Percentiles rank a stretch among this genome's conserved stretches.
phyloP scores from a whole-genome alignment of 352 stramenopile genomes.

The Globisporangium carolinianum region DNA sequence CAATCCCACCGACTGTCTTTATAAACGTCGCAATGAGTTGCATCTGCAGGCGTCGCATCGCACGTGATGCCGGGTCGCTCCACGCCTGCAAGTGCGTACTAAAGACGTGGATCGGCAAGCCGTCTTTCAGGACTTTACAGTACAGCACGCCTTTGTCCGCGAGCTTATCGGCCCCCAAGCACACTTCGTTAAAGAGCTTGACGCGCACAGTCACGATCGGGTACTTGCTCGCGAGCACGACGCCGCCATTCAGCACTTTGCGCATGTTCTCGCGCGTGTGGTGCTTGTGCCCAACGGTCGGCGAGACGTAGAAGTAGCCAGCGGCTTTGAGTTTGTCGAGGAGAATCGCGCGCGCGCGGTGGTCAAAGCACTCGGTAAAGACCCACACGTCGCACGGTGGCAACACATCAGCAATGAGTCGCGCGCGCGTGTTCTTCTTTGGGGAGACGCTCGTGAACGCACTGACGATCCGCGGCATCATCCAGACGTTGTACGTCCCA shows the following conservation, averaged over 20 bases:
- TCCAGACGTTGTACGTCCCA: slow-evolving; percentile 81
- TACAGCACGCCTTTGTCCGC: slow-evolving; percentile 78
- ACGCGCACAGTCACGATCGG: slow-evolving; percentile 66
- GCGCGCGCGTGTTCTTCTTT: slow-evolving; percentile 72
- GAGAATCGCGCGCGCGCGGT: slow-evolving; percentile 54
- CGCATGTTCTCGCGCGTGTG: slow-evolving; percentile 55
- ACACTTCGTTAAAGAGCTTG: slow-evolving; percentile 63
- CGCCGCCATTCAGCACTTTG: slow-evolving; percentile 67
- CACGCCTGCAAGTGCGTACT: slow-evolving; percentile 71
- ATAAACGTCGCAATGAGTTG: slow-evolving; percentile 54
- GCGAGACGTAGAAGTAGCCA: slow-evolving; percentile 70
- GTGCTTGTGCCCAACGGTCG: slow-evolving; percentile 63
- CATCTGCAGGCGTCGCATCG: slow-evolving; percentile 62
- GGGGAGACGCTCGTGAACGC: slow-evolving; percentile 61
- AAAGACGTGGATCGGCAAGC: slow-evolving; percentile 66
- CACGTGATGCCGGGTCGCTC: slow-evolving; percentile 51
- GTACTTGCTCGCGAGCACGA: slow-evolving; percentile 64
- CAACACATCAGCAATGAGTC: slow-evolving; percentile 59
- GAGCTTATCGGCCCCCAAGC: slow-evolving; percentile 52
- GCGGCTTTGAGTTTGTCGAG: slow-evolving; percentile 51
- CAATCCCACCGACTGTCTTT: slow-evolving; percentile 39
- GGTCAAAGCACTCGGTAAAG: slow-evolving; percentile 78
- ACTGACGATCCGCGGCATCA: slow-evolving; percentile 74
- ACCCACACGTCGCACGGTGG: slow-evolving; percentile 66
- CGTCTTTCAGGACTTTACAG: slow-evolving; percentile 75